phyloP scores from a whole-genome alignment of 164 flowering plant species.

The Vitis riparia region DNA sequence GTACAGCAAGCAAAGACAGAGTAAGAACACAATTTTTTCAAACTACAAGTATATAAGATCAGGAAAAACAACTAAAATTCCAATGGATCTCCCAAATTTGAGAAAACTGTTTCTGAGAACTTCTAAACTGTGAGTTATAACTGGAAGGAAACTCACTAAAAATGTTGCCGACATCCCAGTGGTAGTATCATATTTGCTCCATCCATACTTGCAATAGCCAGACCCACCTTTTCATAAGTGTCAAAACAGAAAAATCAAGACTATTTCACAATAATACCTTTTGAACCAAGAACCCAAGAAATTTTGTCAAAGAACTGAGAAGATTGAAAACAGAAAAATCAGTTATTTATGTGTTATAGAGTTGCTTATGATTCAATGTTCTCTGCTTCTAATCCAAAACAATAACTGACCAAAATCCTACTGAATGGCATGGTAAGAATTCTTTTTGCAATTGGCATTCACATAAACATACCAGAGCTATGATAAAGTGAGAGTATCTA shows the following conservation, averaged over 20 bases:
- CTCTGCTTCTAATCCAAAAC: not conserved
- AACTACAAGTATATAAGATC: not conserved
- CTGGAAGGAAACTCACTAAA: slow-evolving; percentile 48
- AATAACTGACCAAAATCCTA: too few species aligned
- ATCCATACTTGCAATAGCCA: slow-evolving; percentile 96
- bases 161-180: slow-evolving; percentile 86
- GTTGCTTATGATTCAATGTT: not conserved
- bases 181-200: slow-evolving; percentile 80
- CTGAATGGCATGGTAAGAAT: too few species aligned
- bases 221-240: slow-evolving; percentile 69
- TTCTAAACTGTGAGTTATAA: not conserved
- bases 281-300: not conserved
- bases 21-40: not conserved
- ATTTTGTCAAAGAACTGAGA: not conserved
- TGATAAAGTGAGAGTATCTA: not conserved
- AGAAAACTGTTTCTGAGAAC: not conserved
- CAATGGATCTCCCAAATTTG: not conserved
- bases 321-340: not conserved
- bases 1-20: slow-evolving; percentile 19
- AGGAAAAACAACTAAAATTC: too few species aligned
- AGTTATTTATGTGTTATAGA: not conserved
- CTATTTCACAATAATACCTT: not conserved
- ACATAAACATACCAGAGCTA: too few species aligned
- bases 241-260: not conserved
- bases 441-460: too few species aligned